Percentiles rank a stretch among this genome's conserved stretches.
Conservation (phyloP, 116 monocot genomes). For the Zostera marina region DNA sequence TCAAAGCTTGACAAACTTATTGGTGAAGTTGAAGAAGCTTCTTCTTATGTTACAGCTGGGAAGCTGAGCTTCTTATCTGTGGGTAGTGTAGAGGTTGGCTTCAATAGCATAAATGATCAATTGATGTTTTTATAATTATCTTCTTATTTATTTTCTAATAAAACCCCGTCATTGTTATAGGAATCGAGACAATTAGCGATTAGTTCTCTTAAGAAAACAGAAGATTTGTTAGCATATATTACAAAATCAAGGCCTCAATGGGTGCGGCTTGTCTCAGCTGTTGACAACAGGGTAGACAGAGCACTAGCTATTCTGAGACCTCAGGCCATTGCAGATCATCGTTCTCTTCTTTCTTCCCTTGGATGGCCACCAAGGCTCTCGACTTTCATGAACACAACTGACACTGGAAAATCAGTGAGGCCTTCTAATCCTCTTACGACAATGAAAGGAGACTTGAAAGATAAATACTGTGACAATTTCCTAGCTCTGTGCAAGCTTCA, state of each 20-base stretch:
- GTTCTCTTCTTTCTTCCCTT: conserved; percentile 58
- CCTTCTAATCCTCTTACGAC: conserved; percentile 54
- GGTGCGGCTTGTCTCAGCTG: conserved; percentile 53
- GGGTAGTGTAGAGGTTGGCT: conserved; percentile 41
- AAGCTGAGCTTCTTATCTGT: conserved; percentile 35
- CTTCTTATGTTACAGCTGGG: conserved; percentile 54
- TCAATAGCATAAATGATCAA: background rate
- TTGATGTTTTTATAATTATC: background rate
- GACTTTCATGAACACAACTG: conserved; percentile 12
- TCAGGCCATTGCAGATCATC: conserved; percentile 78
- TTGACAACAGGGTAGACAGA: conserved; percentile 70
- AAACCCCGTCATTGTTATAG: conserved; percentile 13
- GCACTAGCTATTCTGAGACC: conserved; percentile 68
- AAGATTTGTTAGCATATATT: conserved; percentile 43
- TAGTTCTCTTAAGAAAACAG: conserved; percentile 48
- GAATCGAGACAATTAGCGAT: conserved; percentile 33
- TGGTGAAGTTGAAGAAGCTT: conserved; percentile 91
- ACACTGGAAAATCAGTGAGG: conserved; percentile 6
- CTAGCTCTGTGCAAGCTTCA: conserved; percentile 69
- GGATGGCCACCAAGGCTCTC: conserved; percentile 84
- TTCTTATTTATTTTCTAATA: background rate
- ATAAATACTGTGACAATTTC: conserved; percentile 53
- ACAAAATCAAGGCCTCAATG: conserved; percentile 54
- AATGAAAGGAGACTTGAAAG: conserved; percentile 51
- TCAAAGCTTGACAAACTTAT: conserved; percentile 72